A percentile compares a stretch with the other conserved stretches of the same genome.
phyloP scores from a whole-genome alignment of 805 yeast genomes.

The Candida maris region DNA sequence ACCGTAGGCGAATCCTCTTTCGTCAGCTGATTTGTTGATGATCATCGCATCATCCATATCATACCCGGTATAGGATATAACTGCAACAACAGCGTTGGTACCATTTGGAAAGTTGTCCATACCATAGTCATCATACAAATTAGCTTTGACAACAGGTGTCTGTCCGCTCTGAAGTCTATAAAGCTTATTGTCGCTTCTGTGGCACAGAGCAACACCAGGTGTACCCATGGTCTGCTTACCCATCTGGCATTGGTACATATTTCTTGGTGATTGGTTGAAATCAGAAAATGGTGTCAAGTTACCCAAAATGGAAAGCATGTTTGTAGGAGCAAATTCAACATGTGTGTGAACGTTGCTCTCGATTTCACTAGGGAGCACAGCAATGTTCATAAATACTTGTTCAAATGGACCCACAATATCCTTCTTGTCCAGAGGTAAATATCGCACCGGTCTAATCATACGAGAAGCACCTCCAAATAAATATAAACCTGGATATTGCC shows the following conservation, averaged over 20 bases:
- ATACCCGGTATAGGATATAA: conserved; percentile 96
- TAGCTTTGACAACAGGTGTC: conserved; percentile 94
- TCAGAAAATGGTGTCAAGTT: conserved; percentile 97
- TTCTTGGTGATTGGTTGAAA: conserved; percentile 98
- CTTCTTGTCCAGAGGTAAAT: conserved; percentile 75
- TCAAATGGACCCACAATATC: conserved; percentile 97
- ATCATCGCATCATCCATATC: conserved; percentile 99
- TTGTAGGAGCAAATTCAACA: conserved; percentile 93
- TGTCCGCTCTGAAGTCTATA: conserved; percentile 94
- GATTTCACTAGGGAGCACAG: conserved; percentile 91
- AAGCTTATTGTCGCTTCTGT: conserved; percentile 91
- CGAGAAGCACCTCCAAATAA: conserved; percentile 89
- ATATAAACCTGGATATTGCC: conserved; percentile 96
- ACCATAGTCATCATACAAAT: conserved; percentile 90
- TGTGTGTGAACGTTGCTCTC: conserved; percentile 78
- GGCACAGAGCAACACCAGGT: conserved; percentile 92
- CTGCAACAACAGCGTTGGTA: conserved; percentile 97
- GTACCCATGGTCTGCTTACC: conserved; percentile 99
- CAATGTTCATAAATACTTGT: conserved; percentile 94
- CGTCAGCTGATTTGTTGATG: conserved; percentile 93
- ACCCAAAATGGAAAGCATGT: conserved; percentile 89
- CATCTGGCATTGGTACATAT: conserved; percentile 99
- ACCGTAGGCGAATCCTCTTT: conserved; percentile 97
- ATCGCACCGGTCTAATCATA: conserved; percentile 94
- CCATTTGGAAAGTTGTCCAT: conserved; percentile 99